These are phyloP conservation scores for Oryza longistaminata DNA, from an alignment of 176 grass and related monocot species.

Conservation along the genomic window DNA sequence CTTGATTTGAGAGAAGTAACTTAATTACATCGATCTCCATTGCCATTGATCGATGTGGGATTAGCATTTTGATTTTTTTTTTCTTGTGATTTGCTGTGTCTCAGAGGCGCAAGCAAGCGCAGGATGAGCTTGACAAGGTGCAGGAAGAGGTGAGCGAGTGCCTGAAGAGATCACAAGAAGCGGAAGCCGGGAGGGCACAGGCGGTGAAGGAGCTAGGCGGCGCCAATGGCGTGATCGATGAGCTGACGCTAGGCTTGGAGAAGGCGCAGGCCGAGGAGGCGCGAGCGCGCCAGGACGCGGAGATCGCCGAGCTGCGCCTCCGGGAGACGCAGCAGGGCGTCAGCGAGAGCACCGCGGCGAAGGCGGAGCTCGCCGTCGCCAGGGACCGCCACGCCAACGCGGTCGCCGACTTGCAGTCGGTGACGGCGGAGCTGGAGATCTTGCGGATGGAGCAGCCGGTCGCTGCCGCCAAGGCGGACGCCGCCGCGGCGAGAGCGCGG, in stretches of 20 bases:
- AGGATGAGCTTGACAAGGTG: constrained; percentile 56
- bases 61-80: background rate
- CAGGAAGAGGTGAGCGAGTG: constrained; percentile 34
- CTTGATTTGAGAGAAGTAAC: constrained; percentile 69
- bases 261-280: constrained; percentile 49
- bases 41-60: too few relatives aligned
- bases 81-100: background rate
- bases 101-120: constrained; percentile 47
- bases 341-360: constrained; percentile 34
- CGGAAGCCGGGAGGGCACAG: constrained; percentile 34
- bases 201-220: constrained; percentile 45
- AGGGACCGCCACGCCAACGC: constrained; percentile 36
- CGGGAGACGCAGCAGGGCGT: constrained; percentile 43
- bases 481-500: constrained; percentile 23
- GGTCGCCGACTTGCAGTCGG: constrained; percentile 45
- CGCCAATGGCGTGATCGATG: constrained; percentile 36
- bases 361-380: constrained; percentile 45
- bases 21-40: background rate
- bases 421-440: constrained; percentile 47
- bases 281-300: constrained; percentile 58
- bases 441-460: constrained; percentile 46
- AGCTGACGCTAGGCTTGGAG: constrained; percentile 57
- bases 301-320: constrained; percentile 57
- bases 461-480: constrained; percentile 41
- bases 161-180: constrained; percentile 36